Base-by-base conservation (phyloP, 2,329 filamentous ascomycete genomes). In the Amylocarpus encephaloides region DNA sequence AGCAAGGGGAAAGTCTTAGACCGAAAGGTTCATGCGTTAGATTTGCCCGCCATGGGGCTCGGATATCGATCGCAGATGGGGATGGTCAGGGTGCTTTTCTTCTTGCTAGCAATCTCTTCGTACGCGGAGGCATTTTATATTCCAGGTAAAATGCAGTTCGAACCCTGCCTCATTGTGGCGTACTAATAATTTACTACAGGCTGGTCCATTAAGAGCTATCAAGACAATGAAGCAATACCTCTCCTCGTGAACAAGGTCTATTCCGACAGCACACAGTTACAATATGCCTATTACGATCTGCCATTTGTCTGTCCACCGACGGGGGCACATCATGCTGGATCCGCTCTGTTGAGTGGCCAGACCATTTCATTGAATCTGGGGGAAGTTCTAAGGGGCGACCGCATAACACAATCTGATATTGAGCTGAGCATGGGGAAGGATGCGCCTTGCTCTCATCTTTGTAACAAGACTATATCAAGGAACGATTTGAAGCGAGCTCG, bases 231-330 rank as follows among this genome's bases (percentile, higher is more conserved):
- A 60, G 74, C 81, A 10, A 85, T 95, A 35, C 88, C 89, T 1
- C 75, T 95, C n/a, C 82, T 92, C 49, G 86, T 93, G 57, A 95
- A 95, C 73, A 95, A 95, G 68, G 83, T 91, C 61, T 94, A 91
- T 69, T 94, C 88, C 49, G 89, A 94, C 69, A 83, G 87, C 62
- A 93, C 87, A 6, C 85, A 93, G 66, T 73, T 95, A n/a, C 88
- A 94, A 67, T 94, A 90, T 78, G 88, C 88, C 59, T 95, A 92
- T 72, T 87, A 85, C 66, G 86, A 93, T 61, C 81, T 94, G 1
- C 88, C 89, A 6, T 95, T 94, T 66, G 86, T 92, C 48, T 94
- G 88, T 64, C 86, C 86, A 10, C 85, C 87, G 1, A 86, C 82
- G 7, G 86, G 86, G 44, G 75, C 79, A 54, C 76, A 73, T 55